Conservation (phyloP, 768 basidiomycete species). For the Chiua virens region DNA sequence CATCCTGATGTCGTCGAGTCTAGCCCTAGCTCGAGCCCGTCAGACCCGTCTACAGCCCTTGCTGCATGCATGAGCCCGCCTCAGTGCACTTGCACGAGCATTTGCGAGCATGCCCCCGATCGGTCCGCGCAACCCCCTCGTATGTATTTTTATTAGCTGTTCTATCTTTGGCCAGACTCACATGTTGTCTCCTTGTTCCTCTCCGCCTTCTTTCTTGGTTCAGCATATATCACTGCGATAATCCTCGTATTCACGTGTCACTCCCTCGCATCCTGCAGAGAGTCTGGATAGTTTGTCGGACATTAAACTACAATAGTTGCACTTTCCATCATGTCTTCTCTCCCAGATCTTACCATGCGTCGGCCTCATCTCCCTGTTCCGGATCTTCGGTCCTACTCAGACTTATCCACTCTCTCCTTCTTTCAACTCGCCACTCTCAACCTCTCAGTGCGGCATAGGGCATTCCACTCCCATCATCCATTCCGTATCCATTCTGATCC, state of each 20-base stretch:
- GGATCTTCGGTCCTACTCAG: slow-evolving; percentile 16
- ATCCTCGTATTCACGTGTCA: slow-evolving; percentile 3
- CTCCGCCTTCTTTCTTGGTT: slow-evolving; percentile 14
- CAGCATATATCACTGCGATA: slow-evolving; percentile 2
- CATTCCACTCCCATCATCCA: slow-evolving; percentile 3
- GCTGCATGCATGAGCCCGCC: too few species aligned
- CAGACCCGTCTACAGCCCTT: too few species aligned
- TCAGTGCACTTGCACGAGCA: too few species aligned
- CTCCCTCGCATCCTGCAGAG: not conserved
- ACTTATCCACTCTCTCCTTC: not conserved
- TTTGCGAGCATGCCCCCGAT: too few species aligned
- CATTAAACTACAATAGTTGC: slow-evolving; percentile 18
- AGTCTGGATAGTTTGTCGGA: slow-evolving; percentile 17
- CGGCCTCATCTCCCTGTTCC: slow-evolving; percentile 1
- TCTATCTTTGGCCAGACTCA: too few species aligned
- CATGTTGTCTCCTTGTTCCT: too few species aligned
- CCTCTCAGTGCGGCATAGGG: slow-evolving; percentile 20
- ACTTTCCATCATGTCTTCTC: slow-evolving; percentile 9
- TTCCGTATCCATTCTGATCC: slow-evolving; percentile 17
- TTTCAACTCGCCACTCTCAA: not conserved
- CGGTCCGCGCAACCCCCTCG: slow-evolving; percentile 1
- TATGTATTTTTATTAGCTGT: too few species aligned
- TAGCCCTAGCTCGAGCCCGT: too few species aligned
- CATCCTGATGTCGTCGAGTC: too few species aligned
- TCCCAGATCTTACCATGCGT: slow-evolving; percentile 12